phyloP scores from a whole-genome alignment of 2,329 filamentous ascomycete genomes.

The Aspergillaceae sp. region DNA sequence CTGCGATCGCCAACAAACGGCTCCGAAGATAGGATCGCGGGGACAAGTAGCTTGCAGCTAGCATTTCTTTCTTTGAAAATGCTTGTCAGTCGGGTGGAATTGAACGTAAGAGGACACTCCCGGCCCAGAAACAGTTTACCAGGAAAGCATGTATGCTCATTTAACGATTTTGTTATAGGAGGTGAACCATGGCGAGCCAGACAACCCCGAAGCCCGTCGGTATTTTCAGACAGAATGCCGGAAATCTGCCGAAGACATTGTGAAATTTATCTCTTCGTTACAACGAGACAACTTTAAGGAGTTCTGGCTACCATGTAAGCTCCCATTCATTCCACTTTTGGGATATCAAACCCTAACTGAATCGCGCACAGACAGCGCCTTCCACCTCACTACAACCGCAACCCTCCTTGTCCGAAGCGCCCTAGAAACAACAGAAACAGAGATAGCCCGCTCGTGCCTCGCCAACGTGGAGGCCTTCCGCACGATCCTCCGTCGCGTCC shows the following conservation, averaged over 20 bases:
- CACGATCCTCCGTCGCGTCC: constrained; percentile 39
- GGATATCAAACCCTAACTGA: constrained; percentile 1
- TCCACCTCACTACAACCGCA: constrained; percentile 47
- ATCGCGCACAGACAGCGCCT: constrained; percentile 37
- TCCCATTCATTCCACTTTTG: background rate
- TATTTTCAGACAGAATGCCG: constrained; percentile 42
- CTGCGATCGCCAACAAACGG: constrained; percentile 27
- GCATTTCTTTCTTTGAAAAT: constrained; percentile 39
- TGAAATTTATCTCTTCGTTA: constrained; percentile 43
- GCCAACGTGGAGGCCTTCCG: constrained; percentile 41
- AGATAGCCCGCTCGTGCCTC: constrained; percentile 39
- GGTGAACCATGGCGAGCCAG: constrained; percentile 33
- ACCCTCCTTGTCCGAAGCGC: constrained; percentile 45
- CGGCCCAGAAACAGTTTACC: too few species aligned
- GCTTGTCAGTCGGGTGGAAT: constrained; percentile 39
- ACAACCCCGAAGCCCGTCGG: constrained; percentile 41
- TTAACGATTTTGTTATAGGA: constrained; percentile 19
- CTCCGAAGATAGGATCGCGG: constrained; percentile 28
- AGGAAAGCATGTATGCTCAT: too few species aligned
- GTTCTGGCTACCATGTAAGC: constrained; percentile 44
- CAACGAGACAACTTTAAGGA: constrained; percentile 41
- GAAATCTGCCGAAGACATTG: constrained; percentile 38
- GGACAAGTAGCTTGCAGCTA: constrained; percentile 38
- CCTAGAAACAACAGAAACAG: constrained; percentile 42
- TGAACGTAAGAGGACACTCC: constrained; percentile 30